Evolutionary conservation across 352 stramenopile genomes (phyloP).

Genomic region (Globisporangium parvum): DNA sequence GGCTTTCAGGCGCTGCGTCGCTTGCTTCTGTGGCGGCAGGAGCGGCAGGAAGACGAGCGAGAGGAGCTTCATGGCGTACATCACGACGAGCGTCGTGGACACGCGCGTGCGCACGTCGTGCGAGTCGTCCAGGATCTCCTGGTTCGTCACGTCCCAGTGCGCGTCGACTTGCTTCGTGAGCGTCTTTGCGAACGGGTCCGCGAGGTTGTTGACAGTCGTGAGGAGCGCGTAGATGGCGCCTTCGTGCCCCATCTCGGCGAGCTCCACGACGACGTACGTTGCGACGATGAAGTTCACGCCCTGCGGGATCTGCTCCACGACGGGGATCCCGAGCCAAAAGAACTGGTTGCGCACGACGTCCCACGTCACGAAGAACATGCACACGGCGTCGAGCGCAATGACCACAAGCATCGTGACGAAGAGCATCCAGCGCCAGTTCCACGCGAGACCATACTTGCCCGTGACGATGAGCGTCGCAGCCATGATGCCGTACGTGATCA

Average conservation of each 20-base stretch:
- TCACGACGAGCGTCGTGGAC: slow-evolving; percentile 32
- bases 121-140: slow-evolving; percentile 30
- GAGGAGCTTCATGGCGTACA: slow-evolving; percentile 42
- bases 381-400: slow-evolving; percentile 31
- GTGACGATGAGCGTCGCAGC: slow-evolving; percentile 28
- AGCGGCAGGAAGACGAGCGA: slow-evolving; percentile 26
- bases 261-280: slow-evolving; percentile 53
- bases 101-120: slow-evolving; percentile 27
- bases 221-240: slow-evolving; percentile 47
- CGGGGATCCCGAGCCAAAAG: slow-evolving; percentile 53
- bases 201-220: slow-evolving; percentile 43
- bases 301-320: slow-evolving; percentile 40
- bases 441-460: slow-evolving; percentile 36
- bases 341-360: slow-evolving; percentile 50
- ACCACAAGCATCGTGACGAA: slow-evolving; percentile 28
- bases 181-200: slow-evolving; percentile 33
- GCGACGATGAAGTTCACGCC: slow-evolving; percentile 45
- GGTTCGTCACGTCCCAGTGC: slow-evolving; percentile 28
- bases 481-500: slow-evolving; percentile 23
- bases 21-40: slow-evolving; percentile 25
- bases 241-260: slow-evolving; percentile 51
- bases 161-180: slow-evolving; percentile 37
- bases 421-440: slow-evolving; percentile 42
- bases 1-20: slow-evolving; percentile 19
- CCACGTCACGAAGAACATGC: slow-evolving; percentile 35